Base-by-base conservation (phyloP, 169 alveolate genomes). In the Plasmodium vinckei region DNA sequence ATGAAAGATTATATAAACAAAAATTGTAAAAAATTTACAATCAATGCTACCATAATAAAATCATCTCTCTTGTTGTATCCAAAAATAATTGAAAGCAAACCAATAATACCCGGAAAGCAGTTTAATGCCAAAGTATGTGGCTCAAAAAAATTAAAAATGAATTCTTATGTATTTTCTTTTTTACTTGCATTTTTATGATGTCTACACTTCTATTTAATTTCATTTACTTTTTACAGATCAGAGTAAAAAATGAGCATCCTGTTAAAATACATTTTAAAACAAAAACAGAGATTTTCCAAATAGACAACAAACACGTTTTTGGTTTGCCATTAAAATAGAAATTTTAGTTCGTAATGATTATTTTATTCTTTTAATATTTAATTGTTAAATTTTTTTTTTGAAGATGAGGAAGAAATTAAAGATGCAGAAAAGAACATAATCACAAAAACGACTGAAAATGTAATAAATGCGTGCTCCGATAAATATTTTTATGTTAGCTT, bases 361-460 rank as follows among this genome's bases (percentile, higher is more conserved):
- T 57, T 59, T 10, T 51, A 3, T 5, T 71, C 42, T 51, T 21
- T 47, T 64, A 13, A 27, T 49, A 15, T 15, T 12, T 15, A 15
- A 12, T 51, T 51, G n/a, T 15, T 51, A 13, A 12, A 44, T 63
- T 63, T 63, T 53, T 39, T 49, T 49, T 51, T 21, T 25, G 51
- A 68, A 82, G 90, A 59, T 33, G 59, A 82, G 68, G 82, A 82
- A 39, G 90, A 82, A 82, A 67, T 68, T 42, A 67, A 27, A 56
- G 90, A 82, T 23, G 90, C 90, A 33, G 84, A 67, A 59, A 67
- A 59, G 17, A 33, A 82, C 44, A 70, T 82, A 51, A 47, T 82
- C 21, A 27, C 59, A 10, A 60, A 67, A 39, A 49, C 67, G 17
- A 82, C 27, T 27, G 90, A 82, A 82, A 70, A 82, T 23, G 69